Base-by-base conservation (phyloP, 1,139 yeast species). In the Pichia sp. region DNA sequence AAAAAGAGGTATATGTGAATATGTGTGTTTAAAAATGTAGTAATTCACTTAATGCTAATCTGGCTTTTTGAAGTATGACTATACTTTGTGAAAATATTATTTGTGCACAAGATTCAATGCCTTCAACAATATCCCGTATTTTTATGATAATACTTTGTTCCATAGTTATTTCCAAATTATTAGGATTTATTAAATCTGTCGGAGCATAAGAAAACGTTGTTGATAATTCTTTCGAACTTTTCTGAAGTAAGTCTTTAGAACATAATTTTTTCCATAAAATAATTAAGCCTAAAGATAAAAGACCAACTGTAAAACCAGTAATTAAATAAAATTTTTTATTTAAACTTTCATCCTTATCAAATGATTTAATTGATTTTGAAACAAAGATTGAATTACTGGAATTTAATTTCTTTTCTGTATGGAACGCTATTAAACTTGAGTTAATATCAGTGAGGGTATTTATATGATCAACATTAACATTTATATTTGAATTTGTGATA, bases 291-390 rank as follows among this genome's bases (percentile, higher is more conserved):
- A 60, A 33, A 25, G 63, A 54, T n/a, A 59, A 45, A 41, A 57
- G 47, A 4, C 64, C 62, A 23, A 60, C 52, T 1, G 63, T 48
- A 6, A 59, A 47, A 1, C 62, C 62, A 7, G 58, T 36, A 9
- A 58, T 31, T 16, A 58, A 37, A 33, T 50, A 53, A 26, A 33
- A 25, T 23, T 48, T 31, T 10, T 43, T 37, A 12, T 8, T 25
- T 4, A 28, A 20, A 27, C 42, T 29, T n/a, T 34, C 25, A 9
- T 29, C 24, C 10, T 31, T 12, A 22, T 16, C n/a, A n/a, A 28
- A 23, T 26, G n/a, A 2, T 30, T 30, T 24, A 3, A 29, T 22
- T 4, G 22, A 8, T 16, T 37, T 26, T 16, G 37, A 26, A 24
- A 6, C 12, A 20, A 32, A 11, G 5, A 22, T 20, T 8, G 38